phyloP scores from a whole-genome alignment of 345 rosid genomes.

The Melaleuca alternifolia region DNA sequence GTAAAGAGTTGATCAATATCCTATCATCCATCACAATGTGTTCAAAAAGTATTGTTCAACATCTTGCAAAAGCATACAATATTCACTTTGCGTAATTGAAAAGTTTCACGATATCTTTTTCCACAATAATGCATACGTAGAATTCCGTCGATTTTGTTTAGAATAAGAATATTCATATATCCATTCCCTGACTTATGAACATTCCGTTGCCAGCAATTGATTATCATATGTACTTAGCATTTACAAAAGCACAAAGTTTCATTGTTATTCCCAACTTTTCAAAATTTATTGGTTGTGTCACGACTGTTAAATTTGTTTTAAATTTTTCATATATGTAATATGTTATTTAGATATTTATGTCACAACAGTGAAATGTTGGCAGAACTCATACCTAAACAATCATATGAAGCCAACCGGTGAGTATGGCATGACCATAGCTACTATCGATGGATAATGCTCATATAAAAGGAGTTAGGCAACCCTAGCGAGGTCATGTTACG shows the following conservation, averaged over 20 bases:
- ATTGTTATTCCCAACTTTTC: no score
- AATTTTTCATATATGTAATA: not conserved
- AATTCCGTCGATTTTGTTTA: not conserved
- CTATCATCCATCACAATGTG: not conserved
- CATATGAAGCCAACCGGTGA: not conserved
- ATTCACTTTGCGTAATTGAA: not conserved
- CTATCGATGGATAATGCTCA: not conserved
- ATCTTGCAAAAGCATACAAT: not conserved
- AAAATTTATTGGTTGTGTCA: not conserved
- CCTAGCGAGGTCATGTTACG: not conserved
- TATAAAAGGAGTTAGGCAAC: not conserved
- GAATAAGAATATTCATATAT: not conserved
- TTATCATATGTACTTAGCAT: not conserved
- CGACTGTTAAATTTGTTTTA: no score
- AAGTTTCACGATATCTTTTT: not conserved
- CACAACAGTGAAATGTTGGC: not conserved
- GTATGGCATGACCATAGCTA: not conserved
- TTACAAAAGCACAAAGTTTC: not conserved
- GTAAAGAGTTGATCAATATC: not conserved
- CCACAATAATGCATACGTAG: not conserved
- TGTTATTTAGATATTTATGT: not conserved
- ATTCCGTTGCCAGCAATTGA: not conserved
- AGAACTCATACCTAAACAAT: not conserved
- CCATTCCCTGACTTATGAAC: not conserved
- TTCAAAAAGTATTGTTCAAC: not conserved